A percentile compares a stretch with the other conserved stretches of the same genome.
phyloP scores from a whole-genome alignment of 1,284 basidiomycete genomes.

The Microstroma glucosiphilum region DNA sequence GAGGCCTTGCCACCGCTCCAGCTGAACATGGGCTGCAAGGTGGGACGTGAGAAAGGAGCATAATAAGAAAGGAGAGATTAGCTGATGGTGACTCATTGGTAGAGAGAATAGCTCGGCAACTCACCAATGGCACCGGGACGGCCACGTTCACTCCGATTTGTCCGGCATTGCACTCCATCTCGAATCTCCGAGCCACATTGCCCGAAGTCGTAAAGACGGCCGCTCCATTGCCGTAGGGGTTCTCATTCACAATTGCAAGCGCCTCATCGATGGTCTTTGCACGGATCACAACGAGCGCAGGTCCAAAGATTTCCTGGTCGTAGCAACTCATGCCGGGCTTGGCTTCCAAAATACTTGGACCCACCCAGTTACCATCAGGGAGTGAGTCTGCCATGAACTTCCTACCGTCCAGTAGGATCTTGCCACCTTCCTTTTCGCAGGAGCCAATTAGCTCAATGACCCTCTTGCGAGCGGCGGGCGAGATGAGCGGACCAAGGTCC shows the following conservation, averaged over 20 bases:
- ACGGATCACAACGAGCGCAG: conserved; percentile 72
- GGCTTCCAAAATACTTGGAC: conserved; percentile 82
- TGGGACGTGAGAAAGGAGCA: too few species aligned
- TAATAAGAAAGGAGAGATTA: too few species aligned
- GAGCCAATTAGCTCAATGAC: conserved; percentile 73
- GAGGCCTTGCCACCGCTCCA: conserved; percentile 73
- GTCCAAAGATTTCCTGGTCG: conserved; percentile 80
- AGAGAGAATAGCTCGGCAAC: conserved; percentile 58
- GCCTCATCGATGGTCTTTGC: conserved; percentile 87
- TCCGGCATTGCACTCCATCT: conserved; percentile 79
- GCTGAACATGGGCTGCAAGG: conserved; percentile 1
- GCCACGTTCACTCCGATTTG: conserved; percentile 78
- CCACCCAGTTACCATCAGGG: conserved; percentile 88
- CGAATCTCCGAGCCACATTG: conserved; percentile 90
- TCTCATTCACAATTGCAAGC: conserved; percentile 53
- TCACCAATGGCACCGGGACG: conserved; percentile 63
- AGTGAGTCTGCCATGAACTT: conserved; percentile 66
- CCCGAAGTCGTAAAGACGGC: conserved; percentile 95
- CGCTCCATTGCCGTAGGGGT: conserved; percentile 69
- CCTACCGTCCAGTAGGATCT: conserved; percentile 80
- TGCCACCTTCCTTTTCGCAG: conserved; percentile 73
- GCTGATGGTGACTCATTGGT: too few species aligned
- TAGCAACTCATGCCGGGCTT: conserved; percentile 79
- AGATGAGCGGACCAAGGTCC: conserved; percentile 93
- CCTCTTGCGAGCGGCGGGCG: conserved; percentile 73